Evolutionary conservation across 1,284 basidiomycete species (phyloP), one percentile per base, ranked within the genome.

Genomic region (Malassezia caprae): DNA sequence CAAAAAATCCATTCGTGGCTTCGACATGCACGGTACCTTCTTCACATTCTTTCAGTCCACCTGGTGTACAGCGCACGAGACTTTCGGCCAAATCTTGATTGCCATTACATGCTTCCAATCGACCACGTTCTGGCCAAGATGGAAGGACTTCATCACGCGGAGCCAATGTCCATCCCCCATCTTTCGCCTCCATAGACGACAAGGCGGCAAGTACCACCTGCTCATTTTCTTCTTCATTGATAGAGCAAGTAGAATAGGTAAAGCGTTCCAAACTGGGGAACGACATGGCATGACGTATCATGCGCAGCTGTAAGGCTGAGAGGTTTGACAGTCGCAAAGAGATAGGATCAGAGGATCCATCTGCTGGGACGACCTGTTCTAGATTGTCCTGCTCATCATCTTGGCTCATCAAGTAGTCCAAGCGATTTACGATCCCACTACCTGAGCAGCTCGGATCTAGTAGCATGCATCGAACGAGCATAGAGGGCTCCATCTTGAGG

Each of bases 211-310:
- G 77, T 2, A 88, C 84, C 30, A 89, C 87, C 17, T 80, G 78
- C 65, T 99, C 94, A 76, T 99, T 93, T 73, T 99, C 94, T 46
- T 82, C 81, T 7, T 85, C 81, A 75, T 98, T 86, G 43, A 96
- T 80, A 57, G 89, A 93, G 76, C 93, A 96, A 11, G 93, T 98
- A 19, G 90, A 96, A 76, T 98, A 98, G 15, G 91, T 90, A 56
- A 96, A 87, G 62, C 82, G 83, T 49, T 79, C 63, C 3, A 80
- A 80, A 2, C 76, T 68, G 0, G 81, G 81, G 67, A 88, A 98
- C 73, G 84, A 84, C 84, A 98, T 90, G 8, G 93, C 93, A 70
- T 96, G 94, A 64, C 82, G 83, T 65, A 98, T 84, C 83, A 96
- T 91, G 74, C 82, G 80, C n/a, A 89, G 79, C 71, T 98, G 94